A percentile compares a stretch with the other conserved stretches of the same genome.
phyloP scores from a whole-genome alignment of 164 flowering plant species.

The Paratinospora sagittata region DNA sequence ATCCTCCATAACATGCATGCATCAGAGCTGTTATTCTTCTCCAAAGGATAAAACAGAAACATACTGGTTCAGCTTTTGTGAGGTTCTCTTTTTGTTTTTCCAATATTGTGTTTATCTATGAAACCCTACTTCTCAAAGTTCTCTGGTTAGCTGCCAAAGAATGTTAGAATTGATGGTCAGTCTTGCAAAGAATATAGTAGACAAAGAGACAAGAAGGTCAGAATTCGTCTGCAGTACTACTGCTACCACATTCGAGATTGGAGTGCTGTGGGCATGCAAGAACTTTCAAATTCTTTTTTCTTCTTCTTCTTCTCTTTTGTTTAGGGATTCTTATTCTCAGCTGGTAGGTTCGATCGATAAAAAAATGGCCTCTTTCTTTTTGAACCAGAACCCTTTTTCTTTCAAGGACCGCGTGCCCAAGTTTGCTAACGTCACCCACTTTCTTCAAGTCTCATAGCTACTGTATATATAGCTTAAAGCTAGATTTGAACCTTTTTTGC shows the following conservation, averaged over 20 bases:
- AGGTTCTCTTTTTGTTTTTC: neutral
- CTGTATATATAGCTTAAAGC: neutral
- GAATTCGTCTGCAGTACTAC: constrained; percentile 18
- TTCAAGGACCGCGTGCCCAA: constrained; percentile 31
- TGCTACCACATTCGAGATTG: constrained; percentile 11
- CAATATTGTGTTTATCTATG: neutral
- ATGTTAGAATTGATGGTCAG: constrained; percentile 16
- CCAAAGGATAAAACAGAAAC: neutral
- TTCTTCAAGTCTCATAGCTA: neutral
- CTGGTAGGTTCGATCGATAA: constrained; percentile 18
- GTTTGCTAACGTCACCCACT: constrained; percentile 3
- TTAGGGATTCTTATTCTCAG: too few species aligned
- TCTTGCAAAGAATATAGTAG: constrained; percentile 38
- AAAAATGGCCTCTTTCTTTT: constrained; percentile 16
- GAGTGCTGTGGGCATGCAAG: constrained; percentile 1
- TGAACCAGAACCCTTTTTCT: constrained; percentile 16
- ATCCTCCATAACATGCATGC: too few species aligned
- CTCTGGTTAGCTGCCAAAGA: too few species aligned
- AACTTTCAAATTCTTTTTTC: constrained; percentile 4
- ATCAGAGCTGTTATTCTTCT: too few species aligned
- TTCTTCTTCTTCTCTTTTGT: neutral
- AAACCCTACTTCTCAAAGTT: neutral
- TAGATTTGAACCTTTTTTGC: neutral
- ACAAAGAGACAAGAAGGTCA: constrained; percentile 45
- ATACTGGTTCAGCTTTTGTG: neutral